These are phyloP conservation scores for Suaeda aralocaspica DNA, from an alignment of 148 eudicot species.

Conservation along the genomic window DNA sequence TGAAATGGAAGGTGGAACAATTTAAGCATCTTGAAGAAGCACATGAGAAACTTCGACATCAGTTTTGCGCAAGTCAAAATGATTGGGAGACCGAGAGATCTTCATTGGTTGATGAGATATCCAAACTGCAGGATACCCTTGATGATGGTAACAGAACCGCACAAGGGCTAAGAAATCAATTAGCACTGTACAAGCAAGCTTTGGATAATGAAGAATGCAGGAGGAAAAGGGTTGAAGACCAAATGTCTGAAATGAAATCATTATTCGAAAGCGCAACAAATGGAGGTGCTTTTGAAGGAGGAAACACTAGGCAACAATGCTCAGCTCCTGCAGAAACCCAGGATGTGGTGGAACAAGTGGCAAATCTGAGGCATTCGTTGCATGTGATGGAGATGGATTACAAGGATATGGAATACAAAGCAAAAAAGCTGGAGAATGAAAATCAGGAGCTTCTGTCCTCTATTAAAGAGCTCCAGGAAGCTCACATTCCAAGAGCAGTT, in stretches of 20 bases:
- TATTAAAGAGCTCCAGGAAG: conserved; percentile 72
- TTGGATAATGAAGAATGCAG: conserved; percentile 61
- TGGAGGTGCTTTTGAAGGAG: conserved; percentile 31
- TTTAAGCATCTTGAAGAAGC: conserved; percentile 76
- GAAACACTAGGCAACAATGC: conserved; percentile 28
- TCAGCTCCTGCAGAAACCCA: conserved; percentile 38
- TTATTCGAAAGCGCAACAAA: conserved; percentile 33
- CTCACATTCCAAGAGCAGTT: conserved; percentile 61
- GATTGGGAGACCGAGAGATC: conserved; percentile 78
- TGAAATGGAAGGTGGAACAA: conserved; percentile 83
- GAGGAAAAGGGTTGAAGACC: conserved; percentile 50
- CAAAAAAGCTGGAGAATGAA: conserved; percentile 56
- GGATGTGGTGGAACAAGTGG: conserved; percentile 45
- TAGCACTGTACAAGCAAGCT: conserved; percentile 60
- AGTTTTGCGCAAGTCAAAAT: conserved; percentile 33
- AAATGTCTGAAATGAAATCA: conserved; percentile 49
- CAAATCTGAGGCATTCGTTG: conserved; percentile 49
- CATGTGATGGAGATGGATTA: conserved; percentile 49
- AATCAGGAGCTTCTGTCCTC: conserved; percentile 50
- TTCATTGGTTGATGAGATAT: conserved; percentile 52
- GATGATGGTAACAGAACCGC: conserved; percentile 42
- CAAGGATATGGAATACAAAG: conserved; percentile 60
- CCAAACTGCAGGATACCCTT: conserved; percentile 40
- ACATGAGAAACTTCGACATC: conserved; percentile 53
- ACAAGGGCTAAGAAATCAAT: conserved; percentile 40